These are phyloP conservation scores for Yamadazyma scolyti DNA, from an alignment of 805 yeast genomes.

Conservation along the genomic window DNA sequence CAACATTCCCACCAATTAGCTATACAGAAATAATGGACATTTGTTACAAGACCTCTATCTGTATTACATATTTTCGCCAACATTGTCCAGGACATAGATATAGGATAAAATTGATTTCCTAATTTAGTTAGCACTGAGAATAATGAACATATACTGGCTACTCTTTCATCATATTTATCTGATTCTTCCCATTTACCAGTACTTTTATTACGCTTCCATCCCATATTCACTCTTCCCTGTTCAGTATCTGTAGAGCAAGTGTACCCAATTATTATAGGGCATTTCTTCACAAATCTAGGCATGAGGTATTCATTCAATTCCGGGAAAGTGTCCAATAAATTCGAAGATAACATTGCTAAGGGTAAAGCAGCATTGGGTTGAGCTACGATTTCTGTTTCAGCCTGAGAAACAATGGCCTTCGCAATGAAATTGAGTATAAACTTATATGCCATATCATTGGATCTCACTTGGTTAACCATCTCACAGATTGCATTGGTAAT, in stretches of 20 bases:
- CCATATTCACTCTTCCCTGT: slow-evolving; percentile 81
- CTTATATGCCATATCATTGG: slow-evolving; percentile 46
- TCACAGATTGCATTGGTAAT: slow-evolving; percentile 20
- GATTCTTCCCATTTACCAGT: slow-evolving; percentile 55
- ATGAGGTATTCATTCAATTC: slow-evolving; percentile 54
- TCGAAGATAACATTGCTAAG: slow-evolving; percentile 60
- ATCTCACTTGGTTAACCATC: slow-evolving; percentile 1
- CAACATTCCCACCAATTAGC: slow-evolving; percentile 93
- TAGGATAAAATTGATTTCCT: slow-evolving; percentile 43
- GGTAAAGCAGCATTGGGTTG: slow-evolving; percentile 77
- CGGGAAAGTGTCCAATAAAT: slow-evolving; percentile 45
- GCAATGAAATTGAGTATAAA: slow-evolving; percentile 84
- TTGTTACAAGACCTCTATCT: slow-evolving; percentile 45
- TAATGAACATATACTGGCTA: slow-evolving; percentile 80
- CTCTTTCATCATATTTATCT: slow-evolving; percentile 74
- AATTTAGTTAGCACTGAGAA: slow-evolving; percentile 70
- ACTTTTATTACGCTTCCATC: slow-evolving; percentile 62
- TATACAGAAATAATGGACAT: slow-evolving; percentile 67
- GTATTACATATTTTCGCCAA: slow-evolving; percentile 69
- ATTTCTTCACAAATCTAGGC: slow-evolving; percentile 87
- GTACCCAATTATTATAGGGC: slow-evolving; percentile 85
- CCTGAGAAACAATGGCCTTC: slow-evolving; percentile 83
- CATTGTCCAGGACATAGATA: slow-evolving; percentile 56
- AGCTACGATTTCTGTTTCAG: slow-evolving; percentile 87
- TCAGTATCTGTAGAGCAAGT: slow-evolving; percentile 73